Conservation (phyloP, 2,329 filamentous ascomycete genomes). For the Neopestalotiopsis sp. region DNA sequence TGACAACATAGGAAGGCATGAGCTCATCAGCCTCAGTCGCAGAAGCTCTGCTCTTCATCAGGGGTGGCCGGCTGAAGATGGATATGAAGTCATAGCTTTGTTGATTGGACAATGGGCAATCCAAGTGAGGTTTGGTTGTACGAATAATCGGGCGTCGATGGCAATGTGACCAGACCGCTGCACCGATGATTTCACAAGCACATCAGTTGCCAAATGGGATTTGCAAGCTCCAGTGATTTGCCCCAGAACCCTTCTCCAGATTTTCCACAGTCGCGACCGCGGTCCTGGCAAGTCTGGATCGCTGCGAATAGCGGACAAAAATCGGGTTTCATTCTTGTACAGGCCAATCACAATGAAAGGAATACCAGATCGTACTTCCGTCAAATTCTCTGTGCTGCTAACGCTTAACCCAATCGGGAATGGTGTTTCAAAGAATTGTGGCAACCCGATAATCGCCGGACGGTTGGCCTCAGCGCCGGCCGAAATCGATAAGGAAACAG, state of each 20-base stretch:
- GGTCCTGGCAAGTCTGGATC: slow-evolving; percentile 10
- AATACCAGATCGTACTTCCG: slow-evolving; percentile 10
- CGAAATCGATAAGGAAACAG: slow-evolving; percentile 14
- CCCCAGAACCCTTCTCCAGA: slow-evolving; percentile 1
- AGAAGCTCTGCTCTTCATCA: background rate
- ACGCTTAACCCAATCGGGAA: background rate
- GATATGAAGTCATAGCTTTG: background rate
- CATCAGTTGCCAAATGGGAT: background rate
- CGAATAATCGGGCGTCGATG: background rate
- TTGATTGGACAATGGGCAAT: background rate
- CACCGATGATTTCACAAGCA: slow-evolving; percentile 4
- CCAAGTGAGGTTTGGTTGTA: background rate
- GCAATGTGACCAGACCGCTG: background rate
- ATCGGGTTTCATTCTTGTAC: background rate
- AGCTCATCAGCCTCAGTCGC: background rate
- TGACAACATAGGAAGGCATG: too few species aligned
- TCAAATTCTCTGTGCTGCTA: slow-evolving; percentile 7
- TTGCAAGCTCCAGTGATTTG: background rate
- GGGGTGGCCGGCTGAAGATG: background rate
- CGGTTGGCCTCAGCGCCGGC: slow-evolving; percentile 12
- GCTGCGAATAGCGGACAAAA: slow-evolving; percentile 3
- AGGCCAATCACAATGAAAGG: background rate
- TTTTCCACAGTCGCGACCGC: background rate
- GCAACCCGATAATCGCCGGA: slow-evolving; percentile 11
- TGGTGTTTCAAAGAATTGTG: background rate